A percentile compares a stretch with the other conserved stretches of the same genome.
phyloP scores from a whole-genome alignment of 129 eudicot species.

The Rutidosis leptorrhynchoides region DNA sequence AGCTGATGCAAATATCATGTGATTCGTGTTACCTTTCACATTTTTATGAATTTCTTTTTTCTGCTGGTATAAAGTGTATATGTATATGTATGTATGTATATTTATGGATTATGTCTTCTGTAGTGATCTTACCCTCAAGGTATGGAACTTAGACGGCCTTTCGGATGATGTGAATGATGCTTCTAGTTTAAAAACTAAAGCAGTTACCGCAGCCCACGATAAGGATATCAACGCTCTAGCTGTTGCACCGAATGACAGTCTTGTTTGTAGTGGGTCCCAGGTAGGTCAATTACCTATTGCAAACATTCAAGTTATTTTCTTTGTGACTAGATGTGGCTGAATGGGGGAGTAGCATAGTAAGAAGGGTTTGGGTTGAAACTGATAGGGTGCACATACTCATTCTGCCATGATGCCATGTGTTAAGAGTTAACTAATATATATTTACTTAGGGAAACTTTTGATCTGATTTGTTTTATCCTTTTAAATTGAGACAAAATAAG shows the following conservation, averaged over 20 bases:
- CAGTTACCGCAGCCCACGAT: constrained; percentile 77
- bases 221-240: constrained; percentile 89
- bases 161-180: constrained; percentile 41
- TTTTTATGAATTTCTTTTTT: not conserved
- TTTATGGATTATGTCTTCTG: constrained; percentile 18
- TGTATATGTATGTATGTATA: not conserved
- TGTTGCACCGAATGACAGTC: constrained; percentile 86
- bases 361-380: not conserved
- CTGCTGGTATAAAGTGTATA: not conserved
- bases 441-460: not conserved
- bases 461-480: not conserved
- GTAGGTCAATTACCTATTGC: constrained; percentile 30
- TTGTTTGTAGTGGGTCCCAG: constrained; percentile 93
- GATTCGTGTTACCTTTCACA: not conserved
- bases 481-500: no score
- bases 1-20: not conserved
- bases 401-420: not conserved
- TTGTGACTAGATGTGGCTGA: not conserved
- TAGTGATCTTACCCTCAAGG: constrained; percentile 85
- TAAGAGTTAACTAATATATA: not conserved
- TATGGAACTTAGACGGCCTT: constrained; percentile 74
- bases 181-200: constrained; percentile 66
- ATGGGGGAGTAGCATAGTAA: not conserved
- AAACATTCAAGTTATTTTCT: not conserved
- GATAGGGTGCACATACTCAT: not conserved